Evolutionary conservation across 1,284 basidiomycete species (phyloP).

Genomic region (Ustilago nuda): DNA sequence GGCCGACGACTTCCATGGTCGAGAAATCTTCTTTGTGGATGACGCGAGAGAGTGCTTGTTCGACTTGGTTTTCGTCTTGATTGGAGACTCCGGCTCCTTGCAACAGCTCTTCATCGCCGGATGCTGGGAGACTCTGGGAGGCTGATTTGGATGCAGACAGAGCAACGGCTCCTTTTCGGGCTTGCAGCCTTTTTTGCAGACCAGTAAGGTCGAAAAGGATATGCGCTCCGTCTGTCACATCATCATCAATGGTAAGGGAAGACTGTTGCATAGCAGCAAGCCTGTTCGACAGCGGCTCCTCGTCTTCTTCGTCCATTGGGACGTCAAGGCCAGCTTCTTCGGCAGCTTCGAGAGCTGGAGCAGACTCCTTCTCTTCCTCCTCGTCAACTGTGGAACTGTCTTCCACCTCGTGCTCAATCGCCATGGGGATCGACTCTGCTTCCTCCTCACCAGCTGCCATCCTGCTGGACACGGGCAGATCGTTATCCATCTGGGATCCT

Average conservation of each 20-base stretch:
- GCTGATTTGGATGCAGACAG: background rate
- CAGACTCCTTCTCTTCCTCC: background rate
- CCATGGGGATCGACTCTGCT: constrained; percentile 14
- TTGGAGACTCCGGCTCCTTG: constrained; percentile 75
- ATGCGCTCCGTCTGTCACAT: background rate
- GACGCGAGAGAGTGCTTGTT: constrained; percentile 81
- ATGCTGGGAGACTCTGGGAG: constrained; percentile 6
- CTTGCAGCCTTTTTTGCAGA: constrained; percentile 11
- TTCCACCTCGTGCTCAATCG: background rate
- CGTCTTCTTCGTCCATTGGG: background rate
- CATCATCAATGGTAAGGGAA: background rate
- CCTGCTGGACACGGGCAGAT: constrained; percentile 16
- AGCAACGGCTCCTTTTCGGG: constrained; percentile 16
- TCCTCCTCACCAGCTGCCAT: constrained; percentile 22
- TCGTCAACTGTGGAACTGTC: constrained; percentile 9
- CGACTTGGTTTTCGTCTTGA: constrained; percentile 75
- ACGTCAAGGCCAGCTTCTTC: constrained; percentile 1
- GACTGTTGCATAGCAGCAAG: constrained; percentile 6
- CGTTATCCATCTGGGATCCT: constrained; percentile 9
- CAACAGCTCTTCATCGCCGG: constrained; percentile 45
- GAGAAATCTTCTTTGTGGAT: constrained; percentile 90
- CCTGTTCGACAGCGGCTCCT: constrained; percentile 17
- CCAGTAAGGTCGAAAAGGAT: constrained; percentile 11
- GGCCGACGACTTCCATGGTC: constrained; percentile 86
- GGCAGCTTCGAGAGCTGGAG: background rate